Evolutionary conservation across 208 protist species (phyloP), one percentile per base, ranked within the genome.

Genomic region (Leishmania tarentolae): DNA sequence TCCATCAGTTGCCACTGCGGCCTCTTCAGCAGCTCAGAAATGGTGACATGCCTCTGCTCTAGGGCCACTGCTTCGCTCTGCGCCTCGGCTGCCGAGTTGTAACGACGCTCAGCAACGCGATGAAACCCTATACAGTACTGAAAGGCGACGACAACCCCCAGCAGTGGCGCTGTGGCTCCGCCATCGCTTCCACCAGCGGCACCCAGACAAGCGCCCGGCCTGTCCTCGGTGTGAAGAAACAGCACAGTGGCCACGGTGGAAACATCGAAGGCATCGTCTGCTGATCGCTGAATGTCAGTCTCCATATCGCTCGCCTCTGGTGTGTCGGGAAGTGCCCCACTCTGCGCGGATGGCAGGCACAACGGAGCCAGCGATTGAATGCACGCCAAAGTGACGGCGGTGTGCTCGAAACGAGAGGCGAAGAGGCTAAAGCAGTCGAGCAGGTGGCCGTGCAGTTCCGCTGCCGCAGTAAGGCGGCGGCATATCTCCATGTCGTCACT

Each of bases 391-490:
- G 78, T 74, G 47, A 65, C 31, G 28, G 65, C 72, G 6, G 42
- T 53, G 44, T 50, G 35, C 28, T 47, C 21, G 24, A 90, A 86
- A 44, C 76, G 82, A 15, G 80, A 78, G 59, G 73, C 52, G 71
- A 90, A 84, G 35, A 92, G 72, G 76, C 86, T 91, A 31, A 76
- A 57, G 75, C 87, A 90, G 82, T 92, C 90, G 0, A 78, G 56
- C 28, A 92, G 76, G 37, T 94, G 90, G 0, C 82, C 84, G 9
- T 76, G 84, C 63, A 92, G 78, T 76, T 94, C 90, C 68, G 88
- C 83, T 5, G 76, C 87, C 3, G 87, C 77, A 24, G 80, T 85
- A 71, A 84, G 74, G 44, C 76, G 61, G 19, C 31, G 9, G 21
- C 74, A 50, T 31, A 17, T 50, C 53, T 40, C 17, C 47, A 44